Conservation (phyloP, 2,329 filamentous ascomycete genomes). For the Phialemonium atrogriseum region DNA sequence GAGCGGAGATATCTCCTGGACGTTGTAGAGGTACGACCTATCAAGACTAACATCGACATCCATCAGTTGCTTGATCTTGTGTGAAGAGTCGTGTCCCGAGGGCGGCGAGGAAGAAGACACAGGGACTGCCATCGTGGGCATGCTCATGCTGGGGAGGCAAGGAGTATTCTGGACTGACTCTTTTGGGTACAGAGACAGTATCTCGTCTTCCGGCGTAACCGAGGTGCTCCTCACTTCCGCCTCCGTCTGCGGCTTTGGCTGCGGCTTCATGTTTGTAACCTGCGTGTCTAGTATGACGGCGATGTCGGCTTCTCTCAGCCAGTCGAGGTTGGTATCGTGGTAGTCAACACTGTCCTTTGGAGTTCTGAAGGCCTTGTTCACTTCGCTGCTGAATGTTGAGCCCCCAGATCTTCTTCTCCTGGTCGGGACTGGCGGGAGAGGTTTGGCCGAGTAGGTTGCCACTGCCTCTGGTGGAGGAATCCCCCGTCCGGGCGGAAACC, state of each 20-base stretch:
- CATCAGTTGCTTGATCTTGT: conserved; percentile 3
- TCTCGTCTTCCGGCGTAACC: not conserved
- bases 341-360: not conserved
- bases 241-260: not conserved
- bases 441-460: conserved; percentile 1
- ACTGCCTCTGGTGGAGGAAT: not conserved
- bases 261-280: not conserved
- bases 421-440: not conserved
- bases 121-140: not conserved
- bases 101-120: not conserved
- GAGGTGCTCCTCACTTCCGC: not conserved
- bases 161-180: not conserved
- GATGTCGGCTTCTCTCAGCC: conserved; percentile 1
- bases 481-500: not conserved
- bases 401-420: conserved; percentile 3
- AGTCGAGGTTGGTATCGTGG: not conserved
- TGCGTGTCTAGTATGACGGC: not conserved
- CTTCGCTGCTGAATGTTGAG: conserved; percentile 1
- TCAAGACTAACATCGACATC: not conserved
- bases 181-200: not conserved
- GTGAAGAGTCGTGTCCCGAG: not conserved
- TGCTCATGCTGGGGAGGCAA: no score
- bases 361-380: conserved; percentile 1
- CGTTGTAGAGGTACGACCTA: no score
- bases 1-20: not conserved